phyloP scores from a whole-genome alignment of 73 alveolate genomes.

The Paramecium biaurelia region DNA sequence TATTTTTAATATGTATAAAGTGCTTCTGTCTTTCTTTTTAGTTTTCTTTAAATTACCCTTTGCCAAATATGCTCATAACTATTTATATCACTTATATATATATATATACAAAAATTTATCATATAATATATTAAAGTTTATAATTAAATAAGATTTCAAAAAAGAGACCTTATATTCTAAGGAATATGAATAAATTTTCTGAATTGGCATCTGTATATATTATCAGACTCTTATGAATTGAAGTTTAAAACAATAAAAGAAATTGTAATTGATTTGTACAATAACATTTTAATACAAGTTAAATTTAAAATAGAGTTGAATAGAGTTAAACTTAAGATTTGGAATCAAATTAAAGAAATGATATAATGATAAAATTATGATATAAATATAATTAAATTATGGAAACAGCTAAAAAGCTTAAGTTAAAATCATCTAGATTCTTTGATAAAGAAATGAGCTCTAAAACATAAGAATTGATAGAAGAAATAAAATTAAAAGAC shows the following conservation, averaged over 20 bases:
- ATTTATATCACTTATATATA: no score
- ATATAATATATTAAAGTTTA: background rate
- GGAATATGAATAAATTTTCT: background rate
- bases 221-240: background rate
- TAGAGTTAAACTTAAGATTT: background rate
- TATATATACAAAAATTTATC: background rate
- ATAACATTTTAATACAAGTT: background rate
- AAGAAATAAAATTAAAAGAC: conserved; percentile 12
- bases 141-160: background rate
- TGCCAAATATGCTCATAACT: background rate
- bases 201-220: background rate
- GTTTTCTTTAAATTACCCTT: background rate
- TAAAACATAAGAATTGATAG: background rate
- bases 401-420: conserved; percentile 30
- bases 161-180: background rate
- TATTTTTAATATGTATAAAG: background rate
- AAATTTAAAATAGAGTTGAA: background rate
- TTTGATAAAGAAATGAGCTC: conserved; percentile 32
- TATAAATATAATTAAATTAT: background rate
- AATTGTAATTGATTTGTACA: background rate
- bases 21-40: background rate
- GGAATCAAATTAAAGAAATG: background rate
- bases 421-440: conserved; percentile 28
- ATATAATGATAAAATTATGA: background rate
- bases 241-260: background rate